A percentile compares a stretch with the other conserved stretches of the same genome.
phyloP scores from a whole-genome alignment of 805 yeast species.

The Monosporozyma servazzii region DNA sequence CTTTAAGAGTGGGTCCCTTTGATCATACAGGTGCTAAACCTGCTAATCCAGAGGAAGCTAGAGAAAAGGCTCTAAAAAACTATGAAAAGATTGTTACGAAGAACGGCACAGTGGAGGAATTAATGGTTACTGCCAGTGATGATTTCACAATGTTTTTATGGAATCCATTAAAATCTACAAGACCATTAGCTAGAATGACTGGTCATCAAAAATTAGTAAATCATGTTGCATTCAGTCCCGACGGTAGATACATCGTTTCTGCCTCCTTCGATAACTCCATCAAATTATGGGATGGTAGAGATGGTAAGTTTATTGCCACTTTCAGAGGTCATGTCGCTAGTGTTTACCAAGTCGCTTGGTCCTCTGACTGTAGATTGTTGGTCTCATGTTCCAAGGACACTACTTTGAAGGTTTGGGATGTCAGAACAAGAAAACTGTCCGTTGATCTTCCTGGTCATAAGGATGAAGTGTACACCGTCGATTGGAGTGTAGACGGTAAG shows the following conservation, averaged over 20 bases:
- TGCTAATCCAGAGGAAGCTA: slow-evolving; percentile 37
- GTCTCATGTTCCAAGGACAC: slow-evolving; percentile 96
- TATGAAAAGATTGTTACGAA: slow-evolving; percentile 51
- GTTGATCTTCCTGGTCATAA: slow-evolving; percentile 93
- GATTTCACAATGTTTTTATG: slow-evolving; percentile 97
- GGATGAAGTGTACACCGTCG: slow-evolving; percentile 94
- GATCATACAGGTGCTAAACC: slow-evolving; percentile 56
- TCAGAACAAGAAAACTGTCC: slow-evolving; percentile 70
- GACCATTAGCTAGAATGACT: slow-evolving; percentile 89
- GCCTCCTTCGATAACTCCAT: slow-evolving; percentile 94
- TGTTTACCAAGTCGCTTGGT: slow-evolving; percentile 97
- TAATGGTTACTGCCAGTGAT: slow-evolving; percentile 90
- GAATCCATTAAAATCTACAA: slow-evolving; percentile 76
- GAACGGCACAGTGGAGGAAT: slow-evolving; percentile 60
- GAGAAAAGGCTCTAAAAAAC: slow-evolving; percentile 38
- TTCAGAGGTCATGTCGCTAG: slow-evolving; percentile 97
- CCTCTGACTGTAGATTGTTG: slow-evolving; percentile 81
- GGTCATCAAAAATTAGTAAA: slow-evolving; percentile 96
- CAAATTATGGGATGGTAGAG: slow-evolving; percentile 91
- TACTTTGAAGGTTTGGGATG: slow-evolving; percentile 93
- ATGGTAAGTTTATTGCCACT: slow-evolving; percentile 82
- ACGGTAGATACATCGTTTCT: slow-evolving; percentile 81
- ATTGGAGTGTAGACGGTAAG: slow-evolving; percentile 94
- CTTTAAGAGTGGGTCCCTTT: slow-evolving; percentile 76
- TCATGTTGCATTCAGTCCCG: slow-evolving; percentile 93